Evolutionary conservation across 2,329 filamentous ascomycete species (phyloP), one percentile per base, ranked within the genome.

Genomic region (Penicillium brasilianum): DNA sequence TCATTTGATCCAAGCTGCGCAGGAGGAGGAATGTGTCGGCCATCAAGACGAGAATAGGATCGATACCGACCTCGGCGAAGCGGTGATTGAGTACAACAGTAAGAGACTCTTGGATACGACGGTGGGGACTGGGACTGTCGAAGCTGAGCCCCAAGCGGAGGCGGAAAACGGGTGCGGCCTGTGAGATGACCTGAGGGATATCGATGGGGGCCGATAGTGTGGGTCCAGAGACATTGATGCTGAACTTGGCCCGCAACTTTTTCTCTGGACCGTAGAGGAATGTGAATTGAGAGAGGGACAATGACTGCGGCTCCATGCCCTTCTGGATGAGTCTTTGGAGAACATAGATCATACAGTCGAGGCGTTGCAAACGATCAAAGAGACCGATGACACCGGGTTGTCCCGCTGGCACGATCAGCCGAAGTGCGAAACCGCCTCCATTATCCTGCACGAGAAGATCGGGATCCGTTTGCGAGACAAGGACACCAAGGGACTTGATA

Each of bases 91-190:
- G 64, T 49, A 69, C 72, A 52, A 73, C 69, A 2, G 74, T 72
- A 13, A 80, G 67, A n/a, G 77, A 66, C 52, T 76, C 74, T 62
- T 74, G 75, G 51, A 80, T 77, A 30, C 77, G 76, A 46, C 76
- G 74, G 66, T 80, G 77, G 46, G 77, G 77, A 53, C 74, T 80
- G 25, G 69, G 65, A 34, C 60, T 61, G 60, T 74, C 69, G 58
- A 80, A 77, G 16, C 64, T 67, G 43, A 80, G 73, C 22, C 69
- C 69, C 44, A 79, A 61, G 11, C 61, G 69, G 36, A 74, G 55
- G 10, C 59, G 62, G 61, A 73, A 76, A 34, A 76, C 59, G 3
- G 68, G 65, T 49, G 69, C 65, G 11, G 63, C 53, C 48, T 66
- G 69, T 32, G 68, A 70, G 8, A 66, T 46, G 32, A 71, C 55